These are phyloP conservation scores for Talaromyces sp. DNA, from an alignment of 2,329 filamentous ascomycete genomes.

Conservation along the genomic window DNA sequence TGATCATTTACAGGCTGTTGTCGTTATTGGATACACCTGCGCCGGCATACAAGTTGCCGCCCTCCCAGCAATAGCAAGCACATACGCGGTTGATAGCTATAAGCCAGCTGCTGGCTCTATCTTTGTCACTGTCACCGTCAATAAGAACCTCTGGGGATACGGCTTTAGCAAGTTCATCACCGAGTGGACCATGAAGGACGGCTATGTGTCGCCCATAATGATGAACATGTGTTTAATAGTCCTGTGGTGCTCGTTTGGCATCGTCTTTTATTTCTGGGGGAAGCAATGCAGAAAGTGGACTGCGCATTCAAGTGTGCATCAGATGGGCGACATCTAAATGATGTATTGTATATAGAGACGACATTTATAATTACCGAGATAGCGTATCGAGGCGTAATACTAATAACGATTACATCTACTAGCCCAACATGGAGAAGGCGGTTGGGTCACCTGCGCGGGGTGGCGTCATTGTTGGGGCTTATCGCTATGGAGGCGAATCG, in stretches of 20 bases:
- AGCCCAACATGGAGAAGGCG: background rate
- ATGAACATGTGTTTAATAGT: slow-evolving; percentile 51
- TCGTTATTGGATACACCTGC: slow-evolving; percentile 54
- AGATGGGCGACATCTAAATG: slow-evolving; percentile 29
- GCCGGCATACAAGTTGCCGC: slow-evolving; percentile 56
- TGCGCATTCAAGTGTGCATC: slow-evolving; percentile 51
- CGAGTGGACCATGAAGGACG: slow-evolving; percentile 44
- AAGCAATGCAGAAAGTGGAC: slow-evolving; percentile 56
- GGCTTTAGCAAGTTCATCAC: slow-evolving; percentile 51
- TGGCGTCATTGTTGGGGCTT: background rate
- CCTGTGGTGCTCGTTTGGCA: slow-evolving; percentile 50
- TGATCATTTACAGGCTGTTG: slow-evolving; percentile 15
- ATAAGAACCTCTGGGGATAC: slow-evolving; percentile 5
- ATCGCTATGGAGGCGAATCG: background rate
- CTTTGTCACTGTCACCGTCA: slow-evolving; percentile 56
- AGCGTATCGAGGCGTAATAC: background rate
- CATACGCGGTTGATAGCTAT: slow-evolving; percentile 60
- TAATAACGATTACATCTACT: background rate
- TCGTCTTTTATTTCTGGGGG: slow-evolving; percentile 54
- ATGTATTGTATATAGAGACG: too few species aligned
- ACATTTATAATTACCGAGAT: too few species aligned
- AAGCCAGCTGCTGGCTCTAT: slow-evolving; percentile 57
- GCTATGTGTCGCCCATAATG: slow-evolving; percentile 56
- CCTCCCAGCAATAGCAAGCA: slow-evolving; percentile 53
- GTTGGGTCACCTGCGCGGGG: background rate